Base-by-base conservation (phyloP, 2,329 filamentous ascomycete species). In the Cladosporium sp. region DNA sequence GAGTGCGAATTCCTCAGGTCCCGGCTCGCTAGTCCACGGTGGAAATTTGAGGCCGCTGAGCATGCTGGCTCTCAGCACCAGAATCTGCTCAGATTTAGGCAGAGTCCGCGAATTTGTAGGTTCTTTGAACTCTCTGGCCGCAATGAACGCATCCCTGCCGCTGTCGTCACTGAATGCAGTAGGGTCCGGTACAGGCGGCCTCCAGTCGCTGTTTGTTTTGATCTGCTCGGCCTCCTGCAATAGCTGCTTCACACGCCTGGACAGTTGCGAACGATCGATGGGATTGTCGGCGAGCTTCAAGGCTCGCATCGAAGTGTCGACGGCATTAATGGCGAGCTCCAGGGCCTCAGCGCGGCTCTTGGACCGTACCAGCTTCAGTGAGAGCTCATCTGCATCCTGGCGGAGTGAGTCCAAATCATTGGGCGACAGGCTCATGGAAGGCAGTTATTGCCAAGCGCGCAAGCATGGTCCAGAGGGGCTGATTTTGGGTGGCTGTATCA, bases 31-130 rank as follows among this genome's bases (percentile, higher is more conserved):
- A n/a, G 79, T 79, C 93, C 93, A 99, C 0, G 88, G 89, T 9
- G 87, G 89, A 58, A 96, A 97, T 17, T 86, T 77, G 61, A 84
- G 86, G 1, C 86, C 89, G 64, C 96, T 89, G 17, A 99, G 76
- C 50, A 83, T 85, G 4, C 91, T 93, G 3, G 85, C 83, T 62
- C 85, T 83, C 1, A 88, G 74, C 7, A 97, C 69, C 44, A 96
- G 83, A 24, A 87, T 84, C 62, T 90, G 79, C 68, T 96, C 90
- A 13, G 77, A 76, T 4, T 79, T 86, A 2, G 88, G 79, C 12
- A 87, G 73, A 51, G 79, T 74, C 47, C 87, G 79, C 84, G 80
- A 8, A 72, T 77, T 19, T 80, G 82, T 3, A 2, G 80, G 79
- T 55, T 76, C 73, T 39, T 64, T 69, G 30, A 76, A 62, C 38